These are phyloP conservation scores for Cladosporium colombiae DNA, from an alignment of 2,329 filamentous ascomycete genomes.

Conservation along the genomic window DNA sequence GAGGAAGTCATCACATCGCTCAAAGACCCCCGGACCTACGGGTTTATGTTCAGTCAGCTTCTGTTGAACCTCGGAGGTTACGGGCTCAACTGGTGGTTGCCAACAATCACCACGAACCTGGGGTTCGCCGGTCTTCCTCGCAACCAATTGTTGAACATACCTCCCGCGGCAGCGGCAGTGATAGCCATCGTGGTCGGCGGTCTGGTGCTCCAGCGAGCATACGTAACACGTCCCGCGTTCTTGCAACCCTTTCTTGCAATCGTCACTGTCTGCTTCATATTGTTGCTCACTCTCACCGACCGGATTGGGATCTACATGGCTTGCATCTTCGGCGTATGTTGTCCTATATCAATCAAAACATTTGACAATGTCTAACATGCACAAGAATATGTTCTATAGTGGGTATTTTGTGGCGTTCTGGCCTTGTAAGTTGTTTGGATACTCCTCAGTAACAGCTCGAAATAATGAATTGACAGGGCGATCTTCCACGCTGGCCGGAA, in stretches of 20 bases:
- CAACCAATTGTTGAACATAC: constrained; percentile 9
- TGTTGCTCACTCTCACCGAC: constrained; percentile 44
- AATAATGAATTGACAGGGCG: constrained; percentile 33
- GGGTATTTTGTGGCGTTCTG: constrained; percentile 51
- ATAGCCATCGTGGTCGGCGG: constrained; percentile 35
- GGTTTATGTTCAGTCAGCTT: constrained; percentile 30
- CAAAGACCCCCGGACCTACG: constrained; percentile 39
- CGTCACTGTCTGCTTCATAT: constrained; percentile 47
- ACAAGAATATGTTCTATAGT: constrained; percentile 44
- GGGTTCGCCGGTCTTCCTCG: constrained; percentile 8
- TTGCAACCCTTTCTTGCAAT: constrained; percentile 45
- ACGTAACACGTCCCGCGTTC: constrained; percentile 43
- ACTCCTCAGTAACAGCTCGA: background rate
- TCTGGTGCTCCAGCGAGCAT: constrained; percentile 44
- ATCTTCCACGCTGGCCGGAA: constrained; percentile 44
- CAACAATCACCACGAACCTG: constrained; percentile 9
- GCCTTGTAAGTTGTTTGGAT: constrained; percentile 31
- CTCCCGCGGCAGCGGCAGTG: constrained; percentile 6
- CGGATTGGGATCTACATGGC: constrained; percentile 47
- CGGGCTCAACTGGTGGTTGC: background rate
- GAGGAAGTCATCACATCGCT: constrained; percentile 34
- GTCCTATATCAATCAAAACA: background rate
- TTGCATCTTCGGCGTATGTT: constrained; percentile 41
- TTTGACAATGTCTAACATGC: background rate
- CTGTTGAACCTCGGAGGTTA: constrained; percentile 13